Base-by-base conservation (phyloP, 495 filamentous ascomycete species). In the Thermochaetoides thermophila region DNA sequence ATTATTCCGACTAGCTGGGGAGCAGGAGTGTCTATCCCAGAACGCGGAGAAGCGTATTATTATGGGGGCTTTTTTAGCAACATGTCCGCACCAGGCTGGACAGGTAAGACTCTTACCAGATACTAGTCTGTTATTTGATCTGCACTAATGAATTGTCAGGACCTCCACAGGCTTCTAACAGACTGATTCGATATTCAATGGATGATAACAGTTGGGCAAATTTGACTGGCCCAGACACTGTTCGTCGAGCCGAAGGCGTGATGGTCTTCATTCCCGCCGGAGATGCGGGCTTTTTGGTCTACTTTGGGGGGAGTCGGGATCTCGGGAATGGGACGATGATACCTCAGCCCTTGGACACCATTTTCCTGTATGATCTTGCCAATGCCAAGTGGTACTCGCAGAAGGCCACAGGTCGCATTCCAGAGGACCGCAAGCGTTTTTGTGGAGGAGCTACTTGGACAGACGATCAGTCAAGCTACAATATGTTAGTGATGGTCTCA, bases 381-480 rank as follows among this genome's bases (percentile, higher is more conserved):
- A 63, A 49, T 15, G 54, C 54, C 1, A 64, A 59, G 36, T 76
- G 69, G 70, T 74, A 74, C 33, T 46, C 38, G 1, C 69, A 73
- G 40, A 61, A 46, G 1, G 61, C 68, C 1, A 56, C 51, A 2
- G 71, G 71, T 0, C 31, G 40, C n/a, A 30, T 65, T 2, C 71
- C 71, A 3, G 41, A 45, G 19, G 35, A 48, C 21, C 51, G 71
- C 4, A 39, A 68, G 22, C 55, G 61, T 17, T 73, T 73, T 39
- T 76, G 71, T 44, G 62, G 61, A 3, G 71, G 65, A 5, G 60
- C 56, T 5, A 63, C 59, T 8, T 68, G 65, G 53, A 55, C 71
- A 1, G 37, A 52, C 11, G 71, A 74, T 43, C 51, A 60, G 25
- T 69, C 68, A 10, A 68, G 50, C 36, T 59, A 64, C 37, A 73